Percentiles rank a stretch among this genome's conserved stretches.
Conservation (phyloP, 192 early-diverging fungal species). For the Jimgerdemannia lactiflua region DNA sequence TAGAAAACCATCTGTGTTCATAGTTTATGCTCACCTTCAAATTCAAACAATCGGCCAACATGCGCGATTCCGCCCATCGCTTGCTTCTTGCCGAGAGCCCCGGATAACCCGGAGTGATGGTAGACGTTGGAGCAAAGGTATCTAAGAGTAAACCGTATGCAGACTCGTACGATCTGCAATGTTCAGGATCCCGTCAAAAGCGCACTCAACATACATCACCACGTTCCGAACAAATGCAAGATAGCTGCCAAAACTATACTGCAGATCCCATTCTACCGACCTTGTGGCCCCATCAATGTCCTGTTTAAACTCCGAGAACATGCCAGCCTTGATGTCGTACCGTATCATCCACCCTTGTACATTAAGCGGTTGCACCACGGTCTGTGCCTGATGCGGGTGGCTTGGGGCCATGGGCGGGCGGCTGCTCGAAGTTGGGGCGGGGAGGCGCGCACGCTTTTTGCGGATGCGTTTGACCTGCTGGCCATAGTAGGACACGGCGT, state of each 20-base stretch:
- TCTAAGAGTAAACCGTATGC: conserved; percentile 66
- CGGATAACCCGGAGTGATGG: conserved; percentile 37
- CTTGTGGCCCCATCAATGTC: conserved; percentile 54
- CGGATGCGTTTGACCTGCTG: conserved; percentile 71
- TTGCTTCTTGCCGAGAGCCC: conserved; percentile 48
- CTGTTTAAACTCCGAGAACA: conserved; percentile 62
- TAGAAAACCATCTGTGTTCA: too few species aligned
- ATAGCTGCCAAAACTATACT: too few species aligned
- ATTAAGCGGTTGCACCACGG: conserved; percentile 33
- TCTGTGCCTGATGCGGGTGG: conserved; percentile 15
- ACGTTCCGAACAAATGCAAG: too few species aligned
- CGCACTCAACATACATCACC: too few species aligned
- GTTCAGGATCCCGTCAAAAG: too few species aligned
- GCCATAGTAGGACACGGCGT: conserved; percentile 70
- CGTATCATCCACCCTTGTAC: conserved; percentile 72
- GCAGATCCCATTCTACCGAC: conserved; percentile 9
- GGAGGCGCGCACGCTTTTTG: conserved; percentile 65
- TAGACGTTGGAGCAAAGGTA: conserved; percentile 54
- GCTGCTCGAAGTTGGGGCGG: conserved; percentile 35
- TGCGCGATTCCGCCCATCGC: conserved; percentile 73
- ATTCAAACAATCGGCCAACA: conserved; percentile 70
- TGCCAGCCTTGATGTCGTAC: conserved; percentile 77
- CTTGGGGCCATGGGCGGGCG: conserved; percentile 18
- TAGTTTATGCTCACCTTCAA: conserved; percentile 53
- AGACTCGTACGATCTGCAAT: conserved; percentile 61